These are phyloP conservation scores for Xylaria polymorpha DNA, from an alignment of 2,329 filamentous ascomycete species.

Conservation along the genomic window DNA sequence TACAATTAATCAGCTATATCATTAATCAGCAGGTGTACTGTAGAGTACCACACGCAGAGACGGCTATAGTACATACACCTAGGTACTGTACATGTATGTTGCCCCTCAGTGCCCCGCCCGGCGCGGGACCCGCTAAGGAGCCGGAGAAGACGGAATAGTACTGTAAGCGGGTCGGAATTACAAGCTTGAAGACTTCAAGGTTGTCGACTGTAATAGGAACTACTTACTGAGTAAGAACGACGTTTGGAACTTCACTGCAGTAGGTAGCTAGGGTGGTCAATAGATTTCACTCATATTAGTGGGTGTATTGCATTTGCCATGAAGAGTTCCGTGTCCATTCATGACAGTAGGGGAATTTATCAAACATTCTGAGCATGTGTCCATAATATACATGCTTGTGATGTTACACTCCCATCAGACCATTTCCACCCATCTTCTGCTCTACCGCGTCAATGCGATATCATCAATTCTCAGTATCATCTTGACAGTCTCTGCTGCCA, in stretches of 20 bases:
- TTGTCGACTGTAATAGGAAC: not conserved
- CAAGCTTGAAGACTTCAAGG: not conserved
- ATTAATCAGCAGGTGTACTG: slow-evolving; percentile 32
- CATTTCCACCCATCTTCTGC: slow-evolving; percentile 29
- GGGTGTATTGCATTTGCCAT: not conserved
- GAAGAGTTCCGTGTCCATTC: not conserved
- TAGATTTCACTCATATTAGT: not conserved
- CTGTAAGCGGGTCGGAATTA: slow-evolving; percentile 17
- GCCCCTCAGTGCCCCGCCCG: slow-evolving; percentile 36
- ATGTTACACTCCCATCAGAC: slow-evolving; percentile 39
- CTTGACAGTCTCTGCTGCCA: slow-evolving; percentile 98
- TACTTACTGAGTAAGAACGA: not conserved
- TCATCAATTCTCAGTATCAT: slow-evolving; percentile 81
- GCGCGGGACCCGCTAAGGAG: slow-evolving; percentile 5
- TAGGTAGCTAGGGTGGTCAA: not conserved
- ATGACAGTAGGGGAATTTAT: slow-evolving; percentile 34
- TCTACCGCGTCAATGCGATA: slow-evolving; percentile 71
- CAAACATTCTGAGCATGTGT: slow-evolving; percentile 29
- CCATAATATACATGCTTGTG: slow-evolving; percentile 29
- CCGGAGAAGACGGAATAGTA: slow-evolving; percentile 17
- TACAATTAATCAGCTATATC: slow-evolving; percentile 22
- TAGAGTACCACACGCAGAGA: not conserved
- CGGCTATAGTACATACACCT: not conserved
- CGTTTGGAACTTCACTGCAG: not conserved
- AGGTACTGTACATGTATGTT: no score